Percentiles rank a stretch among this genome's conserved stretches.
phyloP scores from a whole-genome alignment of 1,284 basidiomycete species.

The Fistulina hepatica region DNA sequence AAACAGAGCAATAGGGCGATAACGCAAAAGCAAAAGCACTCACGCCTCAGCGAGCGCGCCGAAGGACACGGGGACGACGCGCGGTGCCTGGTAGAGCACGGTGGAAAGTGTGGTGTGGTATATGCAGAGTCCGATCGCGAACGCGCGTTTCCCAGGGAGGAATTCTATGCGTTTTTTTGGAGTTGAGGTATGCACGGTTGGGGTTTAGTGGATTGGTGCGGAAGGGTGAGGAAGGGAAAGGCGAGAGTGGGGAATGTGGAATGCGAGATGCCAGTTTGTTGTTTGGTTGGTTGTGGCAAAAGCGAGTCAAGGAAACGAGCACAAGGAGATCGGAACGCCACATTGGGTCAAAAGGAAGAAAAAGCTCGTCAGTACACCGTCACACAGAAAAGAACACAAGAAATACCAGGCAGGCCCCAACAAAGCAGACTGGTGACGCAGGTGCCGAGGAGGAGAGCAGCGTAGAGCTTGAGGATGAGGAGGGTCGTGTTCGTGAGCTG shows the following conservation, averaged over 20 bases:
- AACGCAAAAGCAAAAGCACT: slow-evolving; percentile 21
- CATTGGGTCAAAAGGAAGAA: no score
- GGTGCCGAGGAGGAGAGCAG: slow-evolving; percentile 44
- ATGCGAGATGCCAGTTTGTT: no score
- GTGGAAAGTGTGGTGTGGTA: slow-evolving; percentile 71
- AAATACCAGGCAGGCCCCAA: slow-evolving; percentile 51
- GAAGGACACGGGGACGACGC: slow-evolving; percentile 66
- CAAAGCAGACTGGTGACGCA: slow-evolving; percentile 51
- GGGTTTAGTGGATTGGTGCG: not conserved
- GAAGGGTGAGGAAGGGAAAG: not conserved
- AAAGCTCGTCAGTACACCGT: no score
- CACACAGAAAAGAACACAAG: slow-evolving; percentile 1
- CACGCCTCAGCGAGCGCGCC: slow-evolving; percentile 52
- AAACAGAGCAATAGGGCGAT: not conserved
- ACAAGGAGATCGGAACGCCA: no score
- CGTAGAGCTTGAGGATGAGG: slow-evolving; percentile 65
- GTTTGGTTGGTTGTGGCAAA: no score
- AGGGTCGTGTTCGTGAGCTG: slow-evolving; percentile 72
- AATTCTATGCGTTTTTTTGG: slow-evolving; percentile 42
- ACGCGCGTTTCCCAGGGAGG: slow-evolving; percentile 72
- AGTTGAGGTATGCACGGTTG: slow-evolving; percentile 1
- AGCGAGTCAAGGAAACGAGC: no score
- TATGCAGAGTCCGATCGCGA: slow-evolving; percentile 63
- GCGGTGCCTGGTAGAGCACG: slow-evolving; percentile 62
- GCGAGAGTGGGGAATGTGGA: not conserved